Conservation (phyloP, 1,139 yeast genomes). For the Lodderomyces margitis region DNA sequence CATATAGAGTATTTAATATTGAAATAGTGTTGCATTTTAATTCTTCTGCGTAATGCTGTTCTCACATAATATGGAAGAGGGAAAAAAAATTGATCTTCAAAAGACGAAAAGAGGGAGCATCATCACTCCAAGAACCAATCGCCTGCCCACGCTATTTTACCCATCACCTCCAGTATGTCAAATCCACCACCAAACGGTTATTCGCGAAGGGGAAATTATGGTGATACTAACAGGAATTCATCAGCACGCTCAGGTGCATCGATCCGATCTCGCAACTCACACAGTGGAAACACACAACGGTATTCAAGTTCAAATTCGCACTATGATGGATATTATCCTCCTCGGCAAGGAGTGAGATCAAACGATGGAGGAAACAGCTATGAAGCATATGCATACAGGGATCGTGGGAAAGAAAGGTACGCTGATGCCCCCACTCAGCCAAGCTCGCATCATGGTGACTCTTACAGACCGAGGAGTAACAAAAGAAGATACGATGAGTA, state of each 20-base stretch:
- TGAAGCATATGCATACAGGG: not conserved
- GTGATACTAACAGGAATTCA: constrained; percentile 11
- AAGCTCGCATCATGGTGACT: not conserved
- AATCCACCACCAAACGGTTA: constrained; percentile 4
- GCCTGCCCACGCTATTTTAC: not conserved
- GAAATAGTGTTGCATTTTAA: not conserved
- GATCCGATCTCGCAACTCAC: not conserved
- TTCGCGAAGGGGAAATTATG: constrained; percentile 10
- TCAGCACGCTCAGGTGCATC: constrained; percentile 6
- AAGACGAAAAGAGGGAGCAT: too few relatives aligned
- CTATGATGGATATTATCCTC: not conserved
- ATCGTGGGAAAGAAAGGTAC: constrained; percentile 3
- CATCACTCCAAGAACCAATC: too few relatives aligned
- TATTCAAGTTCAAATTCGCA: not conserved
- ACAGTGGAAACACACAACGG: not conserved
- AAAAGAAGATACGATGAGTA: constrained; percentile 1
- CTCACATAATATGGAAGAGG: not conserved
- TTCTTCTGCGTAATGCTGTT: too few relatives aligned
- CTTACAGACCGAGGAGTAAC: not conserved
- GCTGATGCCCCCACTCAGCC: not conserved
- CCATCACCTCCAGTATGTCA: constrained; percentile 11
- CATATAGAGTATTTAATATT: not conserved
- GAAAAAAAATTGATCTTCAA: too few relatives aligned
- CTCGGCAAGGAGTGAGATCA: not conserved
- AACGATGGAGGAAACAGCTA: not conserved